A percentile compares a stretch with the other conserved stretches of the same genome.
phyloP scores from a whole-genome alignment of 139 green algal species.

The Haematococcus sp. region DNA sequence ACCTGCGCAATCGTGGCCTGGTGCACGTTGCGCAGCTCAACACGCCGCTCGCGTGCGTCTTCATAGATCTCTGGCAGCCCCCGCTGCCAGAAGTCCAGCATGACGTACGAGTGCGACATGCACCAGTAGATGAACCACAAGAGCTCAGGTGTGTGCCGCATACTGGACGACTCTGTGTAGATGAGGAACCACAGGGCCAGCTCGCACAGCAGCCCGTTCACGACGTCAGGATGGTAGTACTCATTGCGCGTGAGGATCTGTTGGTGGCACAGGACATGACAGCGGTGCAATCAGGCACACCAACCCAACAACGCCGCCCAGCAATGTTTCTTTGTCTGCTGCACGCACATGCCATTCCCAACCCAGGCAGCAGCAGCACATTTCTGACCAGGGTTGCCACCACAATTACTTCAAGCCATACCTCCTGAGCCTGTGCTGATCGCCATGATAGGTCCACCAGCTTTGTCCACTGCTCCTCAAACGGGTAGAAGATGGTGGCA shows the following conservation, averaged over 20 bases:
- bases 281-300: neutral
- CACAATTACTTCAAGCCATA: neutral
- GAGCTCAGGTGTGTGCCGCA: constrained; percentile 73
- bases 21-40: constrained; percentile 35
- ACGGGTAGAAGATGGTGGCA: constrained; percentile 56
- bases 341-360: too few relatives aligned
- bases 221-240: constrained; percentile 24
- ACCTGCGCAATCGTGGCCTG: constrained; percentile 30
- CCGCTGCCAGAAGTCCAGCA: constrained; percentile 32
- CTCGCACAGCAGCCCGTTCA: constrained; percentile 49
- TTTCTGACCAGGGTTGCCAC: neutral
- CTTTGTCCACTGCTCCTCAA: constrained; percentile 35
- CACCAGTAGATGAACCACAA: constrained; percentile 81
- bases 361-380: neutral
- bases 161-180: constrained; percentile 43
- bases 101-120: constrained; percentile 10
- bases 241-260: constrained; percentile 19
- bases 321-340: neutral
- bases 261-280: neutral
- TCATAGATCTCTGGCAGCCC: constrained; percentile 18
- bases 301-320: neutral
- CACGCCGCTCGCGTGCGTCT: constrained; percentile 21
- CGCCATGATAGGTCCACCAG: constrained; percentile 20
- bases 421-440: neutral
- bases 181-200: constrained; percentile 82